Conservation (phyloP, 1,139 yeast genomes). For the Hansenula lynferdii region DNA sequence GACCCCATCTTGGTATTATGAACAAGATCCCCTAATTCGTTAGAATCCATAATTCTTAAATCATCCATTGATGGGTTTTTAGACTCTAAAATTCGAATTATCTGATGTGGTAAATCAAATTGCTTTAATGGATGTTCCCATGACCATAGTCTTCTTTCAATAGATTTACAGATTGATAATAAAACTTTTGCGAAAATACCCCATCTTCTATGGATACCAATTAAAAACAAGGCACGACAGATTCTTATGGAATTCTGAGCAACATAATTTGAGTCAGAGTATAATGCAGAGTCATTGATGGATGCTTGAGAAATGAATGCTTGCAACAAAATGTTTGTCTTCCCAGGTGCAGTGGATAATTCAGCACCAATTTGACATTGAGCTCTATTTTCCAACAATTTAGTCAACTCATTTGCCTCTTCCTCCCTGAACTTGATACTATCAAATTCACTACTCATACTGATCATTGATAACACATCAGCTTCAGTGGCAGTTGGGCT, state of each 20-base stretch:
- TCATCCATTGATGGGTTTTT: constrained; percentile 67
- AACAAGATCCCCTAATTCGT: constrained; percentile 84
- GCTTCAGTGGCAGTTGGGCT: constrained; percentile 89
- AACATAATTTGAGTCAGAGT: constrained; percentile 86
- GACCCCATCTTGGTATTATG: constrained; percentile 77
- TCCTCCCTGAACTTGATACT: constrained; percentile 86
- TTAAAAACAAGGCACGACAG: constrained; percentile 80
- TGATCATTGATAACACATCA: constrained; percentile 80
- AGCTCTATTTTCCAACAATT: constrained; percentile 52
- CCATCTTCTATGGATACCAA: constrained; percentile 89
- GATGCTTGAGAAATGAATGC: constrained; percentile 76
- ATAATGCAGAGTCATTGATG: constrained; percentile 73
- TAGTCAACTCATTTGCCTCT: constrained; percentile 68
- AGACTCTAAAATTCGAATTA: constrained; percentile 56
- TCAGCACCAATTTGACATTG: constrained; percentile 86
- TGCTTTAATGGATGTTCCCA: constrained; percentile 89
- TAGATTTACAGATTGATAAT: constrained; percentile 78
- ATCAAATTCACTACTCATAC: constrained; percentile 94
- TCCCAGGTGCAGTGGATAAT: constrained; percentile 72
- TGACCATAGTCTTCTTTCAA: constrained; percentile 83
- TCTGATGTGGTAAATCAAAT: constrained; percentile 70
- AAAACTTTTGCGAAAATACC: constrained; percentile 72
- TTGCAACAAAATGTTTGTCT: constrained; percentile 84
- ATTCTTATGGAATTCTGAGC: constrained; percentile 96
- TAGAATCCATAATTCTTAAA: constrained; percentile 66